A percentile compares a stretch with the other conserved stretches of the same genome.
These are phyloP conservation scores for Penicillium capsulatum DNA, from an alignment of 2,329 filamentous ascomycete species.

Conservation along the genomic window DNA sequence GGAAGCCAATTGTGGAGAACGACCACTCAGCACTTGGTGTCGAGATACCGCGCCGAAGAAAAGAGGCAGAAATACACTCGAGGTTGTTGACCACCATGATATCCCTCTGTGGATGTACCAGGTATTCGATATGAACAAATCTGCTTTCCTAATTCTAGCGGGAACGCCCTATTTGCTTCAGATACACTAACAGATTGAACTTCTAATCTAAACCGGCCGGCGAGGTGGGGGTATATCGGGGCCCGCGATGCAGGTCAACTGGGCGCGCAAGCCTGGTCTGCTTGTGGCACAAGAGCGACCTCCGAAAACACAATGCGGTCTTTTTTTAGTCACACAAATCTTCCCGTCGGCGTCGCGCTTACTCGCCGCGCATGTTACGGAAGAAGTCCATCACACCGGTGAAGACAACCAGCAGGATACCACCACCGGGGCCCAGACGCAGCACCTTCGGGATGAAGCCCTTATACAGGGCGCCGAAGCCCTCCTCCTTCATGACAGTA, in stretches of 20 bases:
- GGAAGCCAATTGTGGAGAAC: no score
- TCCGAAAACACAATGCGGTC: constrained; percentile 5
- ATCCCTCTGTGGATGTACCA: no score
- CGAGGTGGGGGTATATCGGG: constrained; percentile 11
- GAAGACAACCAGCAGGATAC: constrained; percentile 52
- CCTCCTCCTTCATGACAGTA: constrained; percentile 89
- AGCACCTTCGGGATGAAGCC: constrained; percentile 95
- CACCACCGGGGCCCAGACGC: constrained; percentile 65
- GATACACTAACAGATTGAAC: no score
- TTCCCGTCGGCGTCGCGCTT: constrained; percentile 4
- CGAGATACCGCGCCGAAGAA: no score
- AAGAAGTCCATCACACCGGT: constrained; percentile 70
- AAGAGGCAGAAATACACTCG: no score
- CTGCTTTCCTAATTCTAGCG: no score
- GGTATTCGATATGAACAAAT: no score
- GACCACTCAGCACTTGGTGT: no score
- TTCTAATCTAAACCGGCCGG: not conserved
- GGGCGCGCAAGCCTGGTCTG: not conserved
- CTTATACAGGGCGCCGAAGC: constrained; percentile 89
- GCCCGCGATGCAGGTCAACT: constrained; percentile 4
- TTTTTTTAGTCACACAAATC: constrained; percentile 9
- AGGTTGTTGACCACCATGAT: no score
- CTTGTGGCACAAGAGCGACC: constrained; percentile 6
- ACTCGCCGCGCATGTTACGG: constrained; percentile 59
- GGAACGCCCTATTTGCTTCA: no score